Evolutionary conservation across 1,284 basidiomycete genomes (phyloP).

Genomic region (Trichosporon sp.): DNA sequence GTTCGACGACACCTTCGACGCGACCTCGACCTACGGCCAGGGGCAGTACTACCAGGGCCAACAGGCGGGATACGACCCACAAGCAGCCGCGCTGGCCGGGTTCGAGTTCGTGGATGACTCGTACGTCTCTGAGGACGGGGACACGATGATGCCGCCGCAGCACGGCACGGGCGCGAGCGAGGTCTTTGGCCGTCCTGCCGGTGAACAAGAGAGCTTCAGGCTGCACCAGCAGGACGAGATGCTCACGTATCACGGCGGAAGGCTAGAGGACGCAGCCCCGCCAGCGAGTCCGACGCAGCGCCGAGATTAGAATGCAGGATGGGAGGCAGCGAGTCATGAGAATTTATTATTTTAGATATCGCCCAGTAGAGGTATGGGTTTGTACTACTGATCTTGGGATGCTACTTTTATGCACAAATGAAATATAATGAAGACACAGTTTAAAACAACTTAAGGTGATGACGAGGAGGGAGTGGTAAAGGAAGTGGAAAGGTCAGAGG

Average conservation of each 20-base stretch:
- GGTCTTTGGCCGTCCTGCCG: slow-evolving; percentile 14
- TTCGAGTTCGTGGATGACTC: slow-evolving; percentile 16
- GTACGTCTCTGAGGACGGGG: slow-evolving; percentile 10
- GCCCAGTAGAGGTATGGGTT: not conserved
- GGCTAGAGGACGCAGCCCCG: slow-evolving; percentile 34
- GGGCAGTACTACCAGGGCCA: not conserved
- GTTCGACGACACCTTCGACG: slow-evolving; percentile 13
- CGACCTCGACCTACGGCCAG: not conserved
- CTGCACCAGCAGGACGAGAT: slow-evolving; percentile 46
- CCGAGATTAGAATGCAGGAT: not conserved
- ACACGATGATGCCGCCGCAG: not conserved
- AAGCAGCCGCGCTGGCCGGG: slow-evolving; percentile 1
- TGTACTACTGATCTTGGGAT: not conserved
- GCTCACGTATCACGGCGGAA: slow-evolving; percentile 45
- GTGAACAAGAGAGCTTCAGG: slow-evolving; percentile 18
- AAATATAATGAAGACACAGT: not conserved
- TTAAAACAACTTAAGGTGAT: not conserved
- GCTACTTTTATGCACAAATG: not conserved
- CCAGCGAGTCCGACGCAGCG: slow-evolving; percentile 11
- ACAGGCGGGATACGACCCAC: not conserved
- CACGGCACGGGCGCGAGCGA: slow-evolving; percentile 13
- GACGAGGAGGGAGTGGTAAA: not conserved
- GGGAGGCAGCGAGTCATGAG: too few species aligned
- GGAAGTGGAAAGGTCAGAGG: too few species aligned
- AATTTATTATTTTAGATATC: not conserved